Evolutionary conservation across 1,139 yeast species (phyloP).

Genomic region (Saccharomyces hybrid): DNA sequence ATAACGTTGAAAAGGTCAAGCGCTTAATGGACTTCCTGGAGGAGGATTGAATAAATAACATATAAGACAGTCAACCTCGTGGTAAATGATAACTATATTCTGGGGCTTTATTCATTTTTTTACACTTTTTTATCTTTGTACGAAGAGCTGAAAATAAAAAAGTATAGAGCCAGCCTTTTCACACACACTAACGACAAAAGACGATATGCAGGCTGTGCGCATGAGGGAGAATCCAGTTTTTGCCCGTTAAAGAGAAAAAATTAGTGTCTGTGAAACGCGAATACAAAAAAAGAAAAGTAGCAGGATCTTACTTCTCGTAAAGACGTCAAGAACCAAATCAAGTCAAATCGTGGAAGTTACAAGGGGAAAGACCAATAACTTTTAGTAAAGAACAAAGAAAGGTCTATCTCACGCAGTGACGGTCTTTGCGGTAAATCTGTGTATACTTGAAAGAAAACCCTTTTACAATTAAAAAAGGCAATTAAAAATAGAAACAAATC

Average conservation of each 20-base stretch:
- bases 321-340: background rate
- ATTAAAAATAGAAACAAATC: background rate
- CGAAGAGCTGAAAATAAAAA: background rate
- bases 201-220: background rate
- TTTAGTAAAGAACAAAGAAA: background rate
- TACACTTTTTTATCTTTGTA: background rate
- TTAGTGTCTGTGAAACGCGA: slow-evolving; percentile 1
- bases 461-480: background rate
- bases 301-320: background rate
- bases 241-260: background rate
- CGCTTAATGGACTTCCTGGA: slow-evolving; percentile 14
- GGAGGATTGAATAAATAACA: slow-evolving; percentile 8
- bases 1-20: slow-evolving; percentile 12
- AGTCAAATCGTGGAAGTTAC: background rate
- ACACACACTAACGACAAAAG: background rate
- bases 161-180: background rate
- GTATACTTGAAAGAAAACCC: background rate
- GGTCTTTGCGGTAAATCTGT: background rate
- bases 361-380: background rate
- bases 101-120: no score
- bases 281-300: background rate
- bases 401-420: background rate
- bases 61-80: background rate
- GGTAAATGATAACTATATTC: background rate
- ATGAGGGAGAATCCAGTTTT: background rate